A percentile compares a stretch with the other conserved stretches of the same genome.
Evolutionary conservation across 2,329 filamentous ascomycete species (phyloP).

Genomic region (Verticillium nubilum): DNA sequence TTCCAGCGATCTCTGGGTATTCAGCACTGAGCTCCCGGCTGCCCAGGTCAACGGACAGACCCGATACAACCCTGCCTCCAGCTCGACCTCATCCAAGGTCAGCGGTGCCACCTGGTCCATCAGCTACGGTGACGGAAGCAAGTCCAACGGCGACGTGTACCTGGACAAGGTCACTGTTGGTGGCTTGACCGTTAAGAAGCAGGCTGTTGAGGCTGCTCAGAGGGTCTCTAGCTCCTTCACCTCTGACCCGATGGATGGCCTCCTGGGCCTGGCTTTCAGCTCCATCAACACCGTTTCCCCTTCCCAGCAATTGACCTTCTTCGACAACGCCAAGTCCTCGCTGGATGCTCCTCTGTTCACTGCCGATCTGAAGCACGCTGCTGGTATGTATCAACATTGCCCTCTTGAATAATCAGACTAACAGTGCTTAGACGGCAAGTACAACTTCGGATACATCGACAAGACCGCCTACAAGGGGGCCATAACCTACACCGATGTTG

Average conservation of each 20-base stretch:
- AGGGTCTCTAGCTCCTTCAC: constrained; percentile 19
- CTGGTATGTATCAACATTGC: background rate
- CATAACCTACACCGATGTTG: constrained; percentile 51
- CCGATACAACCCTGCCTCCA: constrained; percentile 21
- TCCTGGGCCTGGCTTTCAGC: constrained; percentile 64
- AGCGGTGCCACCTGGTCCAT: constrained; percentile 22
- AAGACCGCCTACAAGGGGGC: constrained; percentile 46
- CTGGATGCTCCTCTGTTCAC: constrained; percentile 10
- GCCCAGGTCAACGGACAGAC: constrained; percentile 18
- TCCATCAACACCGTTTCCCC: constrained; percentile 23
- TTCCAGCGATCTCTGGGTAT: constrained; percentile 35
- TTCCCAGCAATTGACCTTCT: constrained; percentile 24
- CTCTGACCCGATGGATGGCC: constrained; percentile 40
- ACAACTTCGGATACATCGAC: constrained; percentile 46
- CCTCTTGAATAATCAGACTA: background rate
- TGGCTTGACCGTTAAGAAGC: constrained; percentile 17
- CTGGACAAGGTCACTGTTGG: constrained; percentile 23
- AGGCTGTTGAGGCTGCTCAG: constrained; percentile 24
- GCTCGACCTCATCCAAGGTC: constrained; percentile 19
- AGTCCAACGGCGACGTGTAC: constrained; percentile 24
- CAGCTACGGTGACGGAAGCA: constrained; percentile 24
- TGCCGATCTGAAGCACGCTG: constrained; percentile 11
- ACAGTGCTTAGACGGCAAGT: constrained; percentile 19
- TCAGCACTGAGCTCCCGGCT: constrained; percentile 20
- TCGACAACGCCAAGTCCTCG: constrained; percentile 11